These are phyloP conservation scores for Rhizopogon salebrosus DNA, from an alignment of 768 basidiomycete species.

Conservation along the genomic window DNA sequence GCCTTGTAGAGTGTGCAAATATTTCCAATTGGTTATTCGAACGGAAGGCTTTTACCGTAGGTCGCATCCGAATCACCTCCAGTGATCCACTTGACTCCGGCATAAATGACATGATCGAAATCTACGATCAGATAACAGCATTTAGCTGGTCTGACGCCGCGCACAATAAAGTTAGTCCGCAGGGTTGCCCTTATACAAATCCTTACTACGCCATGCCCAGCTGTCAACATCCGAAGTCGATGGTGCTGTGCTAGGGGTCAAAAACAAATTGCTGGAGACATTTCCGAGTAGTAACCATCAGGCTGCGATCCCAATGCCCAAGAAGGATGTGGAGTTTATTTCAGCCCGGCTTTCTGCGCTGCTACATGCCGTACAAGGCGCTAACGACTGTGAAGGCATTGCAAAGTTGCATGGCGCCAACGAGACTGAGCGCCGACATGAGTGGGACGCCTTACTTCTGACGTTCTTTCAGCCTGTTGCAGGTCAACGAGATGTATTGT, in stretches of 20 bases:
- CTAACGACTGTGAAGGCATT: neutral
- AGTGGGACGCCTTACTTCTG: neutral
- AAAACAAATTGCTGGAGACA: neutral
- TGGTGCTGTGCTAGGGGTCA: neutral
- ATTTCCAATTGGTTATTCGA: slow-evolving; percentile 3
- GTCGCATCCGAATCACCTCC: neutral
- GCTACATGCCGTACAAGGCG: neutral
- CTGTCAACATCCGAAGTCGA: neutral
- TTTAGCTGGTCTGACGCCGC: neutral
- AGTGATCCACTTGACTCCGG: neutral
- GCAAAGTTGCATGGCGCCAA: neutral
- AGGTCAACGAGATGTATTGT: neutral
- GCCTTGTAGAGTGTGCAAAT: neutral
- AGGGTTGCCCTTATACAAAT: neutral
- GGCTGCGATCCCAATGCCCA: too few relatives aligned
- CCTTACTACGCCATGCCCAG: neutral
- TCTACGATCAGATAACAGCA: neutral
- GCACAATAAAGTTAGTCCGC: neutral
- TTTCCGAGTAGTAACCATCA: too few relatives aligned
- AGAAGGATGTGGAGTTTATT: neutral
- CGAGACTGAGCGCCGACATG: neutral
- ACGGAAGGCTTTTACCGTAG: neutral
- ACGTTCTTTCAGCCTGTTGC: neutral
- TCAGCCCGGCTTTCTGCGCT: neutral
- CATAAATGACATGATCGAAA: neutral